phyloP scores from a whole-genome alignment of 768 basidiomycete species.

The Mycena leptocephala region DNA sequence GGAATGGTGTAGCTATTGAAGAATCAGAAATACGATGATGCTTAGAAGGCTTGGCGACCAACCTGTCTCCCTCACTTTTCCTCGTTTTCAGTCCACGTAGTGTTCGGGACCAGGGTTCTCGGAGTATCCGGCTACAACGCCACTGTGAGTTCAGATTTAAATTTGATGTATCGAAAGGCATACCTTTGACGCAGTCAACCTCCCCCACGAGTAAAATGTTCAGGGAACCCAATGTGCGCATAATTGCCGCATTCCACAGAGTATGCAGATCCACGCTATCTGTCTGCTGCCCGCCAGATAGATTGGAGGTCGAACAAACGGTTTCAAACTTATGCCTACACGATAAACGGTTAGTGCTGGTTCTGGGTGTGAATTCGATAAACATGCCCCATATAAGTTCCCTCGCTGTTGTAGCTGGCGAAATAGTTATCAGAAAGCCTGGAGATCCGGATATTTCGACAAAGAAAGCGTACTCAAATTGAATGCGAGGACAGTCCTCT shows the following conservation, averaged over 20 bases:
- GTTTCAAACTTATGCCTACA: too few relatives aligned
- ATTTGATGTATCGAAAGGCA: neutral
- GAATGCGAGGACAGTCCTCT: too few relatives aligned
- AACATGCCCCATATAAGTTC: constrained; percentile 9
- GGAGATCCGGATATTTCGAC: constrained; percentile 3
- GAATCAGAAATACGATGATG: neutral
- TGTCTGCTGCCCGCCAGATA: too few relatives aligned
- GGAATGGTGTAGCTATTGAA: neutral
- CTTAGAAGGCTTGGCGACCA: neutral
- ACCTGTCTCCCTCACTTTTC: neutral
- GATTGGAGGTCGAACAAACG: too few relatives aligned
- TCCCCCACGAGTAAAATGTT: constrained; percentile 24
- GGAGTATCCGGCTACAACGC: neutral
- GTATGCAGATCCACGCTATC: too few relatives aligned
- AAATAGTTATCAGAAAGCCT: neutral
- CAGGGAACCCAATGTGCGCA: constrained; percentile 21
- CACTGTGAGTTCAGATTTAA: neutral
- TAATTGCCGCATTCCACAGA: too few relatives aligned
- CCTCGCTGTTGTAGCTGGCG: neutral
- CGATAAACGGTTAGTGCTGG: neutral
- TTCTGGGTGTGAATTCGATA: neutral
- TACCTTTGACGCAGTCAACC: constrained; percentile 29
- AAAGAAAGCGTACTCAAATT: too few relatives aligned
- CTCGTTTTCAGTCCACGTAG: constrained; percentile 26
- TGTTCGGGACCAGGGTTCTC: too few relatives aligned